Percentiles rank a stretch among this genome's conserved stretches.
These are phyloP conservation scores for Golubevia pallescens DNA, from an alignment of 1,284 basidiomycete genomes.

Conservation along the genomic window DNA sequence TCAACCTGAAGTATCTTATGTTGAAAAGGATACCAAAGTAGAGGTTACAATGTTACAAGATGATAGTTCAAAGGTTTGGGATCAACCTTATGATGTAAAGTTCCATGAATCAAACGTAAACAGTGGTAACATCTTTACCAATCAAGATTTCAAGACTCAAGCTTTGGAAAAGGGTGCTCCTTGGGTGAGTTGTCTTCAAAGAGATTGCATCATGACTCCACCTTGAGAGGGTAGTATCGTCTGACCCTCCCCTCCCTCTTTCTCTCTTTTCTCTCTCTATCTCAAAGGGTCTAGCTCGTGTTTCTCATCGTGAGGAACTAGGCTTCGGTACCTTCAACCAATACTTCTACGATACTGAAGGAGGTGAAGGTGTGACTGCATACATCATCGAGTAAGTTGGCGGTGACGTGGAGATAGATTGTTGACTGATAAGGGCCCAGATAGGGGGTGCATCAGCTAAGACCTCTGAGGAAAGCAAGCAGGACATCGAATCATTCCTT, in stretches of 20 bases:
- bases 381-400: constrained; percentile 68
- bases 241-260: not conserved
- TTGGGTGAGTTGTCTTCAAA: constrained; percentile 74
- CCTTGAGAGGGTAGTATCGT: not conserved
- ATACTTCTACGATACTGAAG: constrained; percentile 78
- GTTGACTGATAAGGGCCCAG: too few relatives aligned
- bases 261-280: constrained; percentile 10
- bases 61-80: constrained; percentile 40
- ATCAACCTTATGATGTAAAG: constrained; percentile 69
- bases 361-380: constrained; percentile 90
- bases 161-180: constrained; percentile 77
- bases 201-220: not conserved
- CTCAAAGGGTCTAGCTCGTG: constrained; percentile 84
- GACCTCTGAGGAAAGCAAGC: too few relatives aligned
- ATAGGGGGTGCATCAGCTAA: too few relatives aligned
- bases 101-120: constrained; percentile 68
- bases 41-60: constrained; percentile 50
- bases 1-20: constrained; percentile 87
- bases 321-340: constrained; percentile 83
- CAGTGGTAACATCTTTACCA: too few relatives aligned
- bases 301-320: constrained; percentile 84
- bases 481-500: too few relatives aligned
- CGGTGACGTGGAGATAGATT: not conserved
- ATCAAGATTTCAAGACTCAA: not conserved
- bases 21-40: constrained; percentile 78